These are phyloP conservation scores for Amanita subjunquillea DNA, from an alignment of 768 basidiomycete species.

Conservation along the genomic window DNA sequence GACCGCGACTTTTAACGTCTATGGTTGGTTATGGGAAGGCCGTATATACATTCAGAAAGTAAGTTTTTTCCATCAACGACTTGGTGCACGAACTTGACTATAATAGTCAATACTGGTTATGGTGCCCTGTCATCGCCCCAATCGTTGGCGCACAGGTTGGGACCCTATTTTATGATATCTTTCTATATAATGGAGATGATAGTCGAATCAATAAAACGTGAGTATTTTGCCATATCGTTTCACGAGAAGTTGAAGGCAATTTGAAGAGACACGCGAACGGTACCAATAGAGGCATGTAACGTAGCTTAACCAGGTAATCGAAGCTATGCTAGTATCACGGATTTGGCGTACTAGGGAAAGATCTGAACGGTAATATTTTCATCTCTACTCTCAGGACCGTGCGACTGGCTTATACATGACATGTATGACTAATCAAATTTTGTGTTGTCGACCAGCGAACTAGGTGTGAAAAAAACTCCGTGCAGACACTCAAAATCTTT, in stretches of 20 bases:
- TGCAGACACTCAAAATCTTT: background rate
- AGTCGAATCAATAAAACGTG: constrained; percentile 42
- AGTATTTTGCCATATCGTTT: background rate
- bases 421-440: background rate
- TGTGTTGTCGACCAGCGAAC: background rate
- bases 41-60: constrained; percentile 33
- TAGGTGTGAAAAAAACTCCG: background rate
- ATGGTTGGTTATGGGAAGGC: constrained; percentile 59
- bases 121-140: constrained; percentile 55
- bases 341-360: no score
- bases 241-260: background rate
- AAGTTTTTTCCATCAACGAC: constrained; percentile 15
- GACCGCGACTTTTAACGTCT: constrained; percentile 59
- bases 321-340: background rate
- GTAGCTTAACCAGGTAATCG: background rate
- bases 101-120: constrained; percentile 62
- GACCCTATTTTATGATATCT: constrained; percentile 46
- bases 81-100: constrained; percentile 9
- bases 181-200: constrained; percentile 50
- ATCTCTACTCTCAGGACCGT: no score
- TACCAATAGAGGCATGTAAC: background rate
- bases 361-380: no score
- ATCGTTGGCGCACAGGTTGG: constrained; percentile 50
- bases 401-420: no score
- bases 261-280: background rate